Evolutionary conservation across 345 rosid genomes (phyloP), one percentile per base, ranked within the genome.

Genomic region (Arabidopsis suecica): DNA sequence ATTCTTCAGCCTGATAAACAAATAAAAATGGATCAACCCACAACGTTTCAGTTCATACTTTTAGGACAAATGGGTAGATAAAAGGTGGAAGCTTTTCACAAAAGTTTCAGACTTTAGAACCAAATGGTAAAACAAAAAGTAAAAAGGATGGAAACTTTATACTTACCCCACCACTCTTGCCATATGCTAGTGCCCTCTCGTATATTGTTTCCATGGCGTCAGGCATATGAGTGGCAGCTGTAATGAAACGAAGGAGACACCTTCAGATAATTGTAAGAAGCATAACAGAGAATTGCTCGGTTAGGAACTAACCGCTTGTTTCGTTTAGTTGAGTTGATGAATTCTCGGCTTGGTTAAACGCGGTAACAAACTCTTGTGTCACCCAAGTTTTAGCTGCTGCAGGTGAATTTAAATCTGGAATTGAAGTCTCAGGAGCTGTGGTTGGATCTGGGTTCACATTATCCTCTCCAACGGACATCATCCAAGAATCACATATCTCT

Each of bases 171-270:
- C 91, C 95, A 34, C 76, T 82, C 71, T 22, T 89, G 79, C 95
- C 95, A 1, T 80, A 53, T 20, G 85, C 70, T 44, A 89, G 83
- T 23, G 91, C 93, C 53, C 74, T 79, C 42, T 85, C 89, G 71
- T 86, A 88, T 73, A 88, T 82, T 65, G 81, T 80, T 58, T 89
- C 91, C 93, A 89, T 89, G 51, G 93, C 90, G 73, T 91, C 90
- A 51, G 95, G 95, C 91, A 91, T 88, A 78, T 85, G 82, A 36
- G 86, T 81, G 65, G 83, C 65, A 65, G 85, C 95, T 89, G 86
- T 71, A 79, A 76, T 65, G 55, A 70, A 72, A 9, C 25, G 14
- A 64, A 71, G 76, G 72, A n/a, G 40, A 55, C 41, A 63, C 47
- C 28, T 34, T 63, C 6, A 84, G 50, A 30, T 41, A 67, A 55